Evolutionary conservation across 208 protist species (phyloP), one percentile per base, ranked within the genome.

Genomic region (Leishmania braziliensis): DNA sequence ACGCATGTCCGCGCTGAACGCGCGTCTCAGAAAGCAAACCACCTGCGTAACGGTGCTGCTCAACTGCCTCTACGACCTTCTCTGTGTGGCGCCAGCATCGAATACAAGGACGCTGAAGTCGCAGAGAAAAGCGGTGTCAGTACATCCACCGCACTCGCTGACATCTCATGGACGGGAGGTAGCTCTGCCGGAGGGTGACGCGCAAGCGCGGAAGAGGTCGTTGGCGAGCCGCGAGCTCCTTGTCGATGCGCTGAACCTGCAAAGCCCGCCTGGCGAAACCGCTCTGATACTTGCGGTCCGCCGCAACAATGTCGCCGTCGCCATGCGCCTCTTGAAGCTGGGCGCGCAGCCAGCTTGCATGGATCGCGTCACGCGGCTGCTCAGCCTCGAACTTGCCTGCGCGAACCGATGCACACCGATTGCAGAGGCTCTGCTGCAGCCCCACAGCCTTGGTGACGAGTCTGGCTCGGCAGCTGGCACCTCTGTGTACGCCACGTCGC

Each of bases 381-480:
- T 93, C 78, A 86, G 88, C 54, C 83, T 96, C 54, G 93, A 96
- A 70, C 85, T 96, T 33, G 93, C 93, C 14, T 96, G 93, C 77
- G 86, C 93, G 14, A 94, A 93, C 78, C 79, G 82, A 8, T 91
- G 86, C 66, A 86, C 87, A 33, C 85, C 87, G 33, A 92, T 96
- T 81, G 91, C 91, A 16, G 60, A 86, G 56, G 72, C 84, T 33
- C 85, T 96, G 29, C 79, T 95, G 29, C 39, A 87, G 23, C 46
- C 69, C 26, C 69, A 20, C 79, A 87, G 48, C 79, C 16, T 46
- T 53, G 46, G 69, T 43, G 78, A 46, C 12, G 69, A 26, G 3
- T 12, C 54, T 23, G 54, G 26, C 29, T 23, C 73, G 14, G 8
- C 74, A 0, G 80, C 84, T 1, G 29, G 54, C 39, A 68, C 50